A percentile compares a stretch with the other conserved stretches of the same genome.
These are phyloP conservation scores for barrel medic (Medicago truncatula) DNA, from an alignment of 306 rosid species.

Conservation along the genomic window DNA sequence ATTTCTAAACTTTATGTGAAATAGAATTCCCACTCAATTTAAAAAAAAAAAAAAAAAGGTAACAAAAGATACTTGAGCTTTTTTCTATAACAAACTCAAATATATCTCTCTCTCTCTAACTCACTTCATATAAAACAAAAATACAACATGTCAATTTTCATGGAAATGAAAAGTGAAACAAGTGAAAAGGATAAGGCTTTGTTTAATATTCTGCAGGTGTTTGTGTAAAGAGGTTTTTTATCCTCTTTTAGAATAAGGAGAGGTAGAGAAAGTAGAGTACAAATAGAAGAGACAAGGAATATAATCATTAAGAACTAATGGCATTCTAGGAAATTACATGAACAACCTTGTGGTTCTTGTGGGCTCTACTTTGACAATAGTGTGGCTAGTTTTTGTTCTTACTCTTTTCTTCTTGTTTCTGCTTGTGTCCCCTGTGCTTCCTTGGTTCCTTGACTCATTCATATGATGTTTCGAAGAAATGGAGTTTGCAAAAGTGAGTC, in stretches of 20 bases:
- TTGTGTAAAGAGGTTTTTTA: constrained; percentile 4
- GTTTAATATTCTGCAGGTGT: not conserved
- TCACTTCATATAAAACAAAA: not conserved
- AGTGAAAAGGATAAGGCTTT: constrained; percentile 16
- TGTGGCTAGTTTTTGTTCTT: constrained; percentile 25
- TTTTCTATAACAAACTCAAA: constrained; percentile 4
- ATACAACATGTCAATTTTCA: not conserved
- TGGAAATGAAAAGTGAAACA: constrained; percentile 18
- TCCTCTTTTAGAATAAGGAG: constrained; percentile 4
- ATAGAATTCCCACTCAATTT: too few relatives aligned
- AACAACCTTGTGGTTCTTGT: constrained; percentile 37
- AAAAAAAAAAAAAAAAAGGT: too few relatives aligned
- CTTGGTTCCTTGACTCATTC: not conserved
- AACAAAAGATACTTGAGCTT: not conserved
- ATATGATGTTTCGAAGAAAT: constrained; percentile 32
- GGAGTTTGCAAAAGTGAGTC: not conserved
- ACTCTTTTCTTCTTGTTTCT: not conserved
- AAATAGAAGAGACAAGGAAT: constrained; percentile 13
- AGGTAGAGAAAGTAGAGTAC: constrained; percentile 17
- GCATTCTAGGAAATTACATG: constrained; percentile 28
- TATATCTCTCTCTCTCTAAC: constrained; percentile 15
- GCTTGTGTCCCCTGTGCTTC: too few relatives aligned
- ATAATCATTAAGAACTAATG: not conserved
- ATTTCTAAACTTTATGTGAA: too few relatives aligned
- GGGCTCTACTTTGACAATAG: constrained; percentile 38